Percentiles rank a stretch among this genome's conserved stretches.
Conservation (phyloP, 345 rosid genomes). For the Moricandia moricandioides region DNA sequence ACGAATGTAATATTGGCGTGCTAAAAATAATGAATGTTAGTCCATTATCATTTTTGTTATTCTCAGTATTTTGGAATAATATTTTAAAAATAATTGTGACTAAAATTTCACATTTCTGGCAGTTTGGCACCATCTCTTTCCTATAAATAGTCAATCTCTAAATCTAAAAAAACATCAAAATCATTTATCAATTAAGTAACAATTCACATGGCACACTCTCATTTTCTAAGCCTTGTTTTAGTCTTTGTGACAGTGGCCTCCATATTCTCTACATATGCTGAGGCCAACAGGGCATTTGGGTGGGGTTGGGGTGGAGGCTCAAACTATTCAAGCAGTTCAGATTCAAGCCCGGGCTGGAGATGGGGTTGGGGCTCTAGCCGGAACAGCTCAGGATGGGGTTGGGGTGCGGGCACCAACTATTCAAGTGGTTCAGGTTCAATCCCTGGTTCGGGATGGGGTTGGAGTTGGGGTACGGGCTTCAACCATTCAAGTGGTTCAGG, state of each 20-base stretch:
- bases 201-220: constrained; percentile 10
- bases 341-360: neutral
- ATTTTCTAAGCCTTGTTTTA: neutral
- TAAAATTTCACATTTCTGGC: constrained; percentile 1
- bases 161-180: constrained; percentile 2
- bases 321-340: constrained; percentile 31
- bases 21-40: neutral
- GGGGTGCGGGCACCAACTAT: constrained; percentile 33
- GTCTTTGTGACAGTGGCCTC: constrained; percentile 7
- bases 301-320: constrained; percentile 34
- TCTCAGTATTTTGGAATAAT: neutral
- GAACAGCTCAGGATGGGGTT: constrained; percentile 18
- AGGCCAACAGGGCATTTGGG: constrained; percentile 26
- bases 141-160: constrained; percentile 19
- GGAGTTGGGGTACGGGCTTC: constrained; percentile 33
- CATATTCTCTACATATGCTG: constrained; percentile 11
- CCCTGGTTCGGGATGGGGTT: constrained; percentile 6
- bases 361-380: constrained; percentile 25
- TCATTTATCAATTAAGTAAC: constrained; percentile 1
- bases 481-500: constrained; percentile 19
- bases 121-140: constrained; percentile 7
- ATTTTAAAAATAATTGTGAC: no score
- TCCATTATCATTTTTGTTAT: neutral
- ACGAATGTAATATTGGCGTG: neutral
- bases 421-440: constrained; percentile 23